Conservation (phyloP, 805 yeast species). For the Wickerhamomyces chaumierensis region DNA sequence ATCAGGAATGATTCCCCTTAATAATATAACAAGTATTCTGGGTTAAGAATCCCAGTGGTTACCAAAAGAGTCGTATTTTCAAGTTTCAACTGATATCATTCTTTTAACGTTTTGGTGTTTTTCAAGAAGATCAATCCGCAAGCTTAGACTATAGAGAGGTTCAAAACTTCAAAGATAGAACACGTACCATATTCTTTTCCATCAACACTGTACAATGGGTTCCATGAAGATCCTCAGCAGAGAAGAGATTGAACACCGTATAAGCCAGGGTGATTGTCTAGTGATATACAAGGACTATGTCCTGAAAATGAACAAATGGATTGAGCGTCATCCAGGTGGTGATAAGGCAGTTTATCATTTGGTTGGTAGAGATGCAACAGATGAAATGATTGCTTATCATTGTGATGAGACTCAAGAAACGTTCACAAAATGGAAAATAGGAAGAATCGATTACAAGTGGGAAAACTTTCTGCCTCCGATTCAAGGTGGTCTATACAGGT, state of each 20-base stretch:
- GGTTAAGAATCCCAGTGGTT: no score
- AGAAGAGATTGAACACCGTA: constrained; percentile 42
- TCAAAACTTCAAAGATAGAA: no score
- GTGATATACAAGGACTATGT: constrained; percentile 56
- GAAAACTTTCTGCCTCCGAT: constrained; percentile 74
- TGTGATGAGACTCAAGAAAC: constrained; percentile 39
- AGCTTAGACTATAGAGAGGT: no score
- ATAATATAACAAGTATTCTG: no score
- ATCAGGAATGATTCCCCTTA: no score
- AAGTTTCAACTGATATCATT: no score
- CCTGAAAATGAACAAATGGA: constrained; percentile 59
- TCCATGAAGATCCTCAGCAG: constrained; percentile 21
- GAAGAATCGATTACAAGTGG: constrained; percentile 57
- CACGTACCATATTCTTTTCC: no score
- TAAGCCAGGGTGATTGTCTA: constrained; percentile 57
- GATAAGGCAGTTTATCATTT: constrained; percentile 73
- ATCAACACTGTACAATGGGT: not conserved
- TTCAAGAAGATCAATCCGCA: no score
- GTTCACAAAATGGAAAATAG: constrained; percentile 54
- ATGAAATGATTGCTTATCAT: constrained; percentile 83
- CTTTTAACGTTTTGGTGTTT: no score
- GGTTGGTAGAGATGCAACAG: constrained; percentile 85
- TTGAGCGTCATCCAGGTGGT: constrained; percentile 78
- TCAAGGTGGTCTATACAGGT: constrained; percentile 57
- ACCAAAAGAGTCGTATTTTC: no score